These are phyloP conservation scores for Agrocybe praecox DNA, from an alignment of 768 basidiomycete species.

Conservation along the genomic window DNA sequence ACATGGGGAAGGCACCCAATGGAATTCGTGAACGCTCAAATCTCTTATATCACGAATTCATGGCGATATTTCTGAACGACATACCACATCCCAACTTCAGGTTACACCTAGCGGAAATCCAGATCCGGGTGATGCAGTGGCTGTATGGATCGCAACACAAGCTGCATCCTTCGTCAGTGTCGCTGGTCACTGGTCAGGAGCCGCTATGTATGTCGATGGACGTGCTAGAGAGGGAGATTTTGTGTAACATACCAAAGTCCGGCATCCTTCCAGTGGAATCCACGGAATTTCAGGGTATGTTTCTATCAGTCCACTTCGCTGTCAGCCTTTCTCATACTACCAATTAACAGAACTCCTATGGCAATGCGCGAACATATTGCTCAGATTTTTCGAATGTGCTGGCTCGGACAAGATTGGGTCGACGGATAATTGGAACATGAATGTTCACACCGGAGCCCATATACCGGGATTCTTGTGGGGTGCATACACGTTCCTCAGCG, in stretches of 20 bases:
- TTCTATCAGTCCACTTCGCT: not conserved
- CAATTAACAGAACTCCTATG: not conserved
- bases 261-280: not conserved
- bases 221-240: not conserved
- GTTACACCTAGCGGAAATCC: not conserved
- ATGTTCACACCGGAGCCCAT: not conserved
- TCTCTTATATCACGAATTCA: conserved; percentile 1
- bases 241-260: not conserved
- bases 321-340: too few species aligned
- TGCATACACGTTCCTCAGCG: not conserved
- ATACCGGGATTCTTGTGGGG: not conserved
- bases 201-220: not conserved
- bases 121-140: not conserved
- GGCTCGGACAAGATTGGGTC: not conserved
- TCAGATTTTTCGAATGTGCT: not conserved
- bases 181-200: not conserved
- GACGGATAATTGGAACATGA: not conserved
- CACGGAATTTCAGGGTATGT: not conserved
- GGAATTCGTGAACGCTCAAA: not conserved
- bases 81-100: not conserved
- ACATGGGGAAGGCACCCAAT: not conserved
- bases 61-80: not conserved
- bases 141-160: not conserved
- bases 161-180: not conserved
- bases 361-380: conserved; percentile 2